Percentiles rank a stretch among this genome's conserved stretches.
phyloP scores from a whole-genome alignment of 2,329 filamentous ascomycete species.

The Sclerotinia sclerotiorum region DNA sequence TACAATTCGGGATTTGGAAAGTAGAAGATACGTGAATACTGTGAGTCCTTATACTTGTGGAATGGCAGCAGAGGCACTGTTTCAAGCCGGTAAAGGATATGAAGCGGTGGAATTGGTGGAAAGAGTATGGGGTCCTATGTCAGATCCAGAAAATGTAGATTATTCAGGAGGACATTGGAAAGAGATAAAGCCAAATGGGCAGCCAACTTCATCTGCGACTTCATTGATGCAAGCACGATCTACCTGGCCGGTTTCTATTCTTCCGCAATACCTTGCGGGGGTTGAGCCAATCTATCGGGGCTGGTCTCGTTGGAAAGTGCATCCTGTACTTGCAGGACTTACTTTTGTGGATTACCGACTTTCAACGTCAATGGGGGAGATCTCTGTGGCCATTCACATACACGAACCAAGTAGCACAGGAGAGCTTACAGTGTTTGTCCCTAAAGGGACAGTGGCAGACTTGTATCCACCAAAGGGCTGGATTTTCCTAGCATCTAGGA shows the following conservation, averaged over 20 bases:
- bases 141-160: constrained; percentile 27
- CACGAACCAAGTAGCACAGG: constrained; percentile 25
- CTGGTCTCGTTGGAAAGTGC: constrained; percentile 28
- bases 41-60: constrained; percentile 33
- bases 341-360: constrained; percentile 27
- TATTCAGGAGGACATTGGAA: constrained; percentile 35
- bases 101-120: constrained; percentile 28
- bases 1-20: constrained; percentile 27
- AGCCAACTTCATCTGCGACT: constrained; percentile 28
- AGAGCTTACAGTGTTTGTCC: constrained; percentile 25
- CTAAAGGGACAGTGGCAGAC: constrained; percentile 8
- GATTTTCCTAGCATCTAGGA: constrained; percentile 8
- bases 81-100: constrained; percentile 22
- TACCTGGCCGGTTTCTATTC: constrained; percentile 32
- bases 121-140: constrained; percentile 32
- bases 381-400: constrained; percentile 27
- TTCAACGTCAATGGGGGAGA: constrained; percentile 22
- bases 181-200: constrained; percentile 30
- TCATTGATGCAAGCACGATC: constrained; percentile 34
- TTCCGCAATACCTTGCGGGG: constrained; percentile 32
- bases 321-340: constrained; percentile 30
- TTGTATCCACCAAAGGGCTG: constrained; percentile 1
- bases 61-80: constrained; percentile 31
- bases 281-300: constrained; percentile 29
- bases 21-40: constrained; percentile 27